Percentiles rank a stretch among this genome's conserved stretches.
Conservation (phyloP, 2,329 filamentous ascomycete genomes). For the Nemania bipapillata region DNA sequence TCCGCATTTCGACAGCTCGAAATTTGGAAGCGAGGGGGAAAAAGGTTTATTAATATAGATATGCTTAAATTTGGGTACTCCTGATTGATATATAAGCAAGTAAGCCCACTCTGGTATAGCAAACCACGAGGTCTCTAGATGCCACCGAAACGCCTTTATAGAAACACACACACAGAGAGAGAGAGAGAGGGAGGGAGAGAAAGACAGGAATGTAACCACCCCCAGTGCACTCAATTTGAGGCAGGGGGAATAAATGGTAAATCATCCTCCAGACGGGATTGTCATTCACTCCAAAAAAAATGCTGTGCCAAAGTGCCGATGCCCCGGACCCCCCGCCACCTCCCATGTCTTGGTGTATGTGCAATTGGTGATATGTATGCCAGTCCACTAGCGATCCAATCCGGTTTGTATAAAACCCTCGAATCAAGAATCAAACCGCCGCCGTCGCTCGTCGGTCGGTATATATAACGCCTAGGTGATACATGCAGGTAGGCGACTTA, state of each 20-base stretch:
- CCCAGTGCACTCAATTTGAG: slow-evolving; percentile 5
- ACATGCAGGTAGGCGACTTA: slow-evolving; percentile 16
- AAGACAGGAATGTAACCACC: neutral
- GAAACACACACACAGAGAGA: no score
- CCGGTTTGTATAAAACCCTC: slow-evolving; percentile 21
- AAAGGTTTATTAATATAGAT: slow-evolving; percentile 32
- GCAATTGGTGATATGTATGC: slow-evolving; percentile 31
- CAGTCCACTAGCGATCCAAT: slow-evolving; percentile 33
- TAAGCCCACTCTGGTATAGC: slow-evolving; percentile 2
- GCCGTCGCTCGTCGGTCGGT: slow-evolving; percentile 1
- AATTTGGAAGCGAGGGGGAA: slow-evolving; percentile 14
- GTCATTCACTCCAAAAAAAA: slow-evolving; percentile 17
- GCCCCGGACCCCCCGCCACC: neutral
- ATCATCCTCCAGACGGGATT: slow-evolving; percentile 3
- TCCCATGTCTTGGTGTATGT: slow-evolving; percentile 33
- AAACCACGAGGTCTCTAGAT: slow-evolving; percentile 25
- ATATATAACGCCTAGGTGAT: slow-evolving; percentile 13
- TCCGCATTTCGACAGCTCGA: neutral
- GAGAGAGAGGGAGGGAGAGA: neutral
- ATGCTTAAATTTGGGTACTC: slow-evolving; percentile 25
- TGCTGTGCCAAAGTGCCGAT: slow-evolving; percentile 33
- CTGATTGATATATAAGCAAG: slow-evolving; percentile 26
- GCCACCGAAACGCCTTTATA: slow-evolving; percentile 37
- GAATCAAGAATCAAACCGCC: slow-evolving; percentile 36
- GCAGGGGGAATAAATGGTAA: neutral